Conservation (phyloP, 2,329 filamentous ascomycete species). For the Pseudocercospora macadamiae region DNA sequence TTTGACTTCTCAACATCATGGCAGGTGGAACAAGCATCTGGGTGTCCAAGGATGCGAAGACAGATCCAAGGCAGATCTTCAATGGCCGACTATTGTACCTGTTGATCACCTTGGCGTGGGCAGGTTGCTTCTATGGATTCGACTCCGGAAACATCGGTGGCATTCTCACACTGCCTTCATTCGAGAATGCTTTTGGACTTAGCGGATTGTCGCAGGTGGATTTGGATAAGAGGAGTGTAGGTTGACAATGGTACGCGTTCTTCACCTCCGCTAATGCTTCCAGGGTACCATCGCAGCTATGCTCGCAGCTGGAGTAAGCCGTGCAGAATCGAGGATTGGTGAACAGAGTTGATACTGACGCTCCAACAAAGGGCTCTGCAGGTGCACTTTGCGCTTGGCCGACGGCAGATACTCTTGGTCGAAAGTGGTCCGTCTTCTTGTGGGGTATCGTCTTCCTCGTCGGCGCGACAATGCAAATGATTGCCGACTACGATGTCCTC, state of each 20-base stretch:
- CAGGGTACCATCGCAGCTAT: conserved; percentile 24
- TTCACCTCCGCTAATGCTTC: not conserved
- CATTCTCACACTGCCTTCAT: conserved; percentile 23
- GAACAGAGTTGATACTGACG: not conserved
- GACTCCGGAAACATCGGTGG: conserved; percentile 26
- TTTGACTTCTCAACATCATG: conserved; percentile 1
- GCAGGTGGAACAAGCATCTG: conserved; percentile 22
- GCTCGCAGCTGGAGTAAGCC: conserved; percentile 21
- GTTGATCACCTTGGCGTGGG: conserved; percentile 21
- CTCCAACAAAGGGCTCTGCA: conserved; percentile 14
- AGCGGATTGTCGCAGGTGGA: conserved; percentile 15
- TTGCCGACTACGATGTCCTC: conserved; percentile 22
- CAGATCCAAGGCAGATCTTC: conserved; percentile 24
- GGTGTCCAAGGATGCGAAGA: conserved; percentile 24
- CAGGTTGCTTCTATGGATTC: conserved; percentile 26
- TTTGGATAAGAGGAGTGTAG: conserved; percentile 9
- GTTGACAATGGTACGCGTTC: no score
- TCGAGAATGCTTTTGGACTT: conserved; percentile 25
- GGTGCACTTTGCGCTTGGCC: conserved; percentile 21
- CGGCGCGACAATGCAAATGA: conserved; percentile 25
- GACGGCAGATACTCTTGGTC: conserved; percentile 22
- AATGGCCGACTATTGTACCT: conserved; percentile 22
- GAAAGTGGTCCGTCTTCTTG: conserved; percentile 26
- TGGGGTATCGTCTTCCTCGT: conserved; percentile 25
- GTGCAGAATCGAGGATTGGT: not conserved